Evolutionary conservation across 2,329 filamentous ascomycete genomes (phyloP).

Genomic region (Rhynchosporium agropyri): DNA sequence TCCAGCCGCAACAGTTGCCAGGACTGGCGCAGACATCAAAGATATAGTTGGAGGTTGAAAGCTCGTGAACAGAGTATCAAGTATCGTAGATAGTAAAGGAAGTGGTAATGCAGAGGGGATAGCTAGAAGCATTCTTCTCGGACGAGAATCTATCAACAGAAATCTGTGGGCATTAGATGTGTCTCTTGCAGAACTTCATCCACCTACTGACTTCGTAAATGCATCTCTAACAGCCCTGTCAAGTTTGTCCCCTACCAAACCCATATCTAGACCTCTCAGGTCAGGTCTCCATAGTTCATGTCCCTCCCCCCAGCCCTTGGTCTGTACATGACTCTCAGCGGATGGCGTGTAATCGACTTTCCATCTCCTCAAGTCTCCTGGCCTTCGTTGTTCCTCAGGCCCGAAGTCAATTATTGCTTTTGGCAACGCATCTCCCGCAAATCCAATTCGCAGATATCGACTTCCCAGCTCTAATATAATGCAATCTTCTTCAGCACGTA

Average conservation of each 20-base stretch:
- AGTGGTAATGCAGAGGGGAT: slow-evolving; percentile 78
- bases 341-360: slow-evolving; percentile 53
- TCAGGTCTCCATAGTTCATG: slow-evolving; percentile 81
- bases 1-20: slow-evolving; percentile 76
- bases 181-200: slow-evolving; percentile 37
- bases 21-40: slow-evolving; percentile 75
- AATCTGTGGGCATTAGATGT: slow-evolving; percentile 48
- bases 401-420: slow-evolving; percentile 72
- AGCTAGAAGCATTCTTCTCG: slow-evolving; percentile 73
- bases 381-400: slow-evolving; percentile 74
- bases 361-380: slow-evolving; percentile 81
- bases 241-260: slow-evolving; percentile 81
- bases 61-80: slow-evolving; percentile 78
- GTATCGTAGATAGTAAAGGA: slow-evolving; percentile 71
- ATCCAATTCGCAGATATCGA: slow-evolving; percentile 77
- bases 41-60: slow-evolving; percentile 82
- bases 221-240: slow-evolving; percentile 81
- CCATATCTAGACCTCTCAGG: slow-evolving; percentile 71
- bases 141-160: slow-evolving; percentile 72
- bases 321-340: slow-evolving; percentile 51
- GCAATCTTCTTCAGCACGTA: slow-evolving; percentile 79
- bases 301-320: slow-evolving; percentile 61
- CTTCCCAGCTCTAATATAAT: slow-evolving; percentile 83
- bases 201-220: slow-evolving; percentile 72
- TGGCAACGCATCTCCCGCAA: slow-evolving; percentile 80